Evolutionary conservation across 768 basidiomycete species (phyloP).

Genomic region (Auricularia sp.): DNA sequence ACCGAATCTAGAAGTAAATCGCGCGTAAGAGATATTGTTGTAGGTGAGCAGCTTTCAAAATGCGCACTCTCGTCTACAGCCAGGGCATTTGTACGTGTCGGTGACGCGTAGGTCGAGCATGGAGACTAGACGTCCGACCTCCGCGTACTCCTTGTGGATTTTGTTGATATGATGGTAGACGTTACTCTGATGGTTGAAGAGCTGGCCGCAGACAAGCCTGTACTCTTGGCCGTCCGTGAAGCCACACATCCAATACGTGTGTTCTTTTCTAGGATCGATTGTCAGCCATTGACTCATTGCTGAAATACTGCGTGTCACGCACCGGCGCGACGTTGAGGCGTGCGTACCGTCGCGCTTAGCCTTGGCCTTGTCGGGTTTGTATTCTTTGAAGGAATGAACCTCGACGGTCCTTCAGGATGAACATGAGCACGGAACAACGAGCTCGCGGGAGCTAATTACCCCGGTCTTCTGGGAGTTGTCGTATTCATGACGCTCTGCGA

Average conservation of each 20-base stretch:
- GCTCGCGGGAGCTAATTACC: background rate
- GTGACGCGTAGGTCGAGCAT: background rate
- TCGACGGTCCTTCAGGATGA: background rate
- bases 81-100: background rate
- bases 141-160: background rate
- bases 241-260: background rate
- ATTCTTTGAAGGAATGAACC: background rate
- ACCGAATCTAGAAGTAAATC: background rate
- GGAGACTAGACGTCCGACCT: background rate
- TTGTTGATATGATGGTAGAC: background rate
- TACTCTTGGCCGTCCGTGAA: background rate
- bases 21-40: background rate
- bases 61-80: background rate
- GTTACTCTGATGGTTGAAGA: background rate
- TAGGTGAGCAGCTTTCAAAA: background rate
- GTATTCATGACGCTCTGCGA: background rate
- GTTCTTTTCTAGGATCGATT: background rate
- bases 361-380: background rate
- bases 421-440: background rate
- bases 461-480: background rate
- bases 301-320: background rate
- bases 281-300: background rate
- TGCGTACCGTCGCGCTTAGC: background rate
- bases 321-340: background rate
- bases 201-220: background rate